These are phyloP conservation scores for Naganishia sp. DNA, from an alignment of 1,284 basidiomycete species.

Conservation along the genomic window DNA sequence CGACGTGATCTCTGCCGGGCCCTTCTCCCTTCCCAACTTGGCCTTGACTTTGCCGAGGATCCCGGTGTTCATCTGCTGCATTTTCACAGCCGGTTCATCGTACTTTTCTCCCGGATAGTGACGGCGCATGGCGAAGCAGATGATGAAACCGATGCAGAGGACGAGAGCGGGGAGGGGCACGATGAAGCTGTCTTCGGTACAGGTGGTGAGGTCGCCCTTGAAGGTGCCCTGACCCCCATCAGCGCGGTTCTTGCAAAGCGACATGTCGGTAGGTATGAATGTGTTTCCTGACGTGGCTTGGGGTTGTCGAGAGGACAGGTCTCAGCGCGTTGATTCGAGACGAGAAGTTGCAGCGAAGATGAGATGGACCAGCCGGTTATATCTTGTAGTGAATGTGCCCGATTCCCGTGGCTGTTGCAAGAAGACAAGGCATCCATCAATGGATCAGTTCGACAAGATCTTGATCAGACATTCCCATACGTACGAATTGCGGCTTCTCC, in stretches of 20 bases:
- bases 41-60: not conserved
- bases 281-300: not conserved
- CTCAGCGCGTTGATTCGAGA: not conserved
- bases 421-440: no score
- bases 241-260: conserved; percentile 17
- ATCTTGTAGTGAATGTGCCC: no score
- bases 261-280: not conserved
- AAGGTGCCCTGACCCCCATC: conserved; percentile 26
- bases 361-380: no score
- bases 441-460: no score
- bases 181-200: conserved; percentile 31
- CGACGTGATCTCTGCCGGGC: conserved; percentile 6
- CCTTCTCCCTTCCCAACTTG: not conserved
- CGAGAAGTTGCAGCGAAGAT: no score
- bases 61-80: conserved; percentile 13
- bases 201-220: conserved; percentile 31
- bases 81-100: conserved; percentile 6
- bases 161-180: conserved; percentile 27
- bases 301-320: not conserved
- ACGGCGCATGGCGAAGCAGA: conserved; percentile 29
- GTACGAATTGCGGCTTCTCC: no score
- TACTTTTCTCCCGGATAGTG: conserved; percentile 26
- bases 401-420: no score
- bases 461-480: no score
- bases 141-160: conserved; percentile 26